Base-by-base conservation (phyloP, 352 stramenopile species). In the Phytophthora pluvialis region DNA sequence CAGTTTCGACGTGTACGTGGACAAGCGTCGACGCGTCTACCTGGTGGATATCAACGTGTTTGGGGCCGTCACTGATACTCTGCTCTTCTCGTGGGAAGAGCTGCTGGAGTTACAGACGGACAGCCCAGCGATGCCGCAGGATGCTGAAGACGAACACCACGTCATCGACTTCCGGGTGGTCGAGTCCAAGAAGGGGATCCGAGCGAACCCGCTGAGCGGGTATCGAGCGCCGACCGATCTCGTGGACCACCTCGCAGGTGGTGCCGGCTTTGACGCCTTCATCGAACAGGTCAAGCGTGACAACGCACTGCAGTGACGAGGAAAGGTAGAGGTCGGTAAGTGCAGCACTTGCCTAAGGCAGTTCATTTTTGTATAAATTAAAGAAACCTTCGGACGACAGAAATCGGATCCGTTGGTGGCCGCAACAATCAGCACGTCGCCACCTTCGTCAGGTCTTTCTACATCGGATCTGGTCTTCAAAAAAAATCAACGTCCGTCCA, bases 21-120 rank as follows among this genome's bases (percentile, higher is more conserved):
- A 98, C 78, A 98, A 97, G 69, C 81, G 95, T 43, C 77, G 91
- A 63, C 81, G 89, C 36, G 89, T 97, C 26, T 98, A 92, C 68
- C 71, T 99, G 15, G 46, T 99, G 18, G 96, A 99, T 78, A 96
- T 99, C 58, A 99, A 98, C 76, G 88, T 98, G 11, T 98, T 97
- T 78, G 88, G 88, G 13, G 68, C 32, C 13, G 81, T 95, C n/a
- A 98, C 96, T 0, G 93, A 99, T 70, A 72, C 89, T 29, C 79
- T 98, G n/a, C 66, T 99, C 26, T 99, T 98, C 72, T 81, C 87
- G 18, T 98, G 94, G 93, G 69, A 87, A 6, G 94, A 99, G 62
- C 60, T 94, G 21, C 38, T 89, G 43, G 64, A 76, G 31, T 38
- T 77, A 13, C 66, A 72, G 11, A 64, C 51, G 5, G 55, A 40